A percentile compares a stretch with the other conserved stretches of the same genome.
These are phyloP conservation scores for Wallacemonas sp. DNA, from an alignment of 208 protist genomes.

Conservation along the genomic window DNA sequence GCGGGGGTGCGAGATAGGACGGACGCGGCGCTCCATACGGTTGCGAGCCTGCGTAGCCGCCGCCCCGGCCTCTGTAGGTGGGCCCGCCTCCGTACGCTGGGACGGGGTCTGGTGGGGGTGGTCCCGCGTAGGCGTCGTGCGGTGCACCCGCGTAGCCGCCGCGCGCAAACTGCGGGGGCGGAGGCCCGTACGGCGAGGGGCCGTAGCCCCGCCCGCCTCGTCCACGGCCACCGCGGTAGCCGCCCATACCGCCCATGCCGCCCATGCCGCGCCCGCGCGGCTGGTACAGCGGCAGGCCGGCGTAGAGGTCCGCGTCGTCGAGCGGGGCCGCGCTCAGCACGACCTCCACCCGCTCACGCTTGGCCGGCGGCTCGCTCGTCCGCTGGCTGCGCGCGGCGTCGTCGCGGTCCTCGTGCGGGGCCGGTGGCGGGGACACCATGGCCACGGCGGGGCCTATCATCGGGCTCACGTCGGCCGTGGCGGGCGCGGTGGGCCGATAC, in stretches of 20 bases:
- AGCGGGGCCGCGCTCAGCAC: constrained; percentile 35
- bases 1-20: constrained; percentile 16
- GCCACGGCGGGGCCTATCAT: neutral
- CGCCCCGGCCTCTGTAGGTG: constrained; percentile 18
- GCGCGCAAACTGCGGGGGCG: too few species aligned
- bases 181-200: constrained; percentile 12
- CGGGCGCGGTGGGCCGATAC: constrained; percentile 9
- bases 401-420: neutral
- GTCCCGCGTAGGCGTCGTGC: neutral
- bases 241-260: constrained; percentile 17
- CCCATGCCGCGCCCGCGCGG: constrained; percentile 12
- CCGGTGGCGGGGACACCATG: constrained; percentile 1
- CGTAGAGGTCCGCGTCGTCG: constrained; percentile 74
- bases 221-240: constrained; percentile 29
- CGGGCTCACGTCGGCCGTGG: constrained; percentile 8
- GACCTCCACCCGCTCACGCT: constrained; percentile 36
- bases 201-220: constrained; percentile 7
- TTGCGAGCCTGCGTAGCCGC: constrained; percentile 23
- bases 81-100: neutral
- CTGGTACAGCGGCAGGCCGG: constrained; percentile 33
- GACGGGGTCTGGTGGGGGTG: neutral
- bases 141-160: neutral
- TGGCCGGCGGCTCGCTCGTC: constrained; percentile 20
- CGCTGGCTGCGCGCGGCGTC: neutral
- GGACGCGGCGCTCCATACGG: too few species aligned